Evolutionary conservation across 345 rosid genomes (phyloP).

Genomic region (Salix koriyanagi): DNA sequence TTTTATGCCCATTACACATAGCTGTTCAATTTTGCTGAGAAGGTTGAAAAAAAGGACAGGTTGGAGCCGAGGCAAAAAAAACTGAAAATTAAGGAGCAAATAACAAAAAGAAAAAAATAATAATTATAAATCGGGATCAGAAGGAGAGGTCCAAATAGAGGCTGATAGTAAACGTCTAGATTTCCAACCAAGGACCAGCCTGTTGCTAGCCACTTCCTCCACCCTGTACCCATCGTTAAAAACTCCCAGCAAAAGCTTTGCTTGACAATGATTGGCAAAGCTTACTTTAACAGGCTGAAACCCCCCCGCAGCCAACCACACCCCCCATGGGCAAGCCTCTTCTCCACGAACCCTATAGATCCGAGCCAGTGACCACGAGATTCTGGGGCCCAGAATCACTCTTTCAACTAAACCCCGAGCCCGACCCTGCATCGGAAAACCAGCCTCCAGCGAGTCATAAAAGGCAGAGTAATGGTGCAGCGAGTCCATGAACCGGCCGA

Average conservation of each 20-base stretch:
- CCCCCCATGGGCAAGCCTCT: constrained; percentile 43
- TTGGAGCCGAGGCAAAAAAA: too few species aligned
- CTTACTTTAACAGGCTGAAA: constrained; percentile 44
- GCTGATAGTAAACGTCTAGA: constrained; percentile 73
- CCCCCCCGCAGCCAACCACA: constrained; percentile 48
- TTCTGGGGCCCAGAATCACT: constrained; percentile 65
- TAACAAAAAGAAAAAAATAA: background rate
- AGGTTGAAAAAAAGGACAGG: background rate
- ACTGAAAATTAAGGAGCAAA: background rate
- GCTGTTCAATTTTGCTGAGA: background rate
- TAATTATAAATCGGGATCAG: constrained; percentile 32
- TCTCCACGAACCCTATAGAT: constrained; percentile 33
- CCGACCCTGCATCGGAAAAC: constrained; percentile 59
- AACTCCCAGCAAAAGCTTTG: constrained; percentile 67
- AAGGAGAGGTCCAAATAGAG: constrained; percentile 56
- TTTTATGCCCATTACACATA: background rate
- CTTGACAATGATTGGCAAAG: constrained; percentile 82
- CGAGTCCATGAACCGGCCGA: constrained; percentile 69
- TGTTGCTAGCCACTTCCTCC: constrained; percentile 59
- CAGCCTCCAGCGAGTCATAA: constrained; percentile 74
- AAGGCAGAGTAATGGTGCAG: constrained; percentile 81
- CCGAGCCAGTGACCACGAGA: constrained; percentile 49
- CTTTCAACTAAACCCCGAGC: constrained; percentile 65
- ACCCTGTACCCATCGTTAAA: constrained; percentile 72
- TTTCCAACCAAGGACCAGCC: constrained; percentile 80